phyloP scores from a whole-genome alignment of 352 stramenopile genomes.

The Phytopythium helicoides region DNA sequence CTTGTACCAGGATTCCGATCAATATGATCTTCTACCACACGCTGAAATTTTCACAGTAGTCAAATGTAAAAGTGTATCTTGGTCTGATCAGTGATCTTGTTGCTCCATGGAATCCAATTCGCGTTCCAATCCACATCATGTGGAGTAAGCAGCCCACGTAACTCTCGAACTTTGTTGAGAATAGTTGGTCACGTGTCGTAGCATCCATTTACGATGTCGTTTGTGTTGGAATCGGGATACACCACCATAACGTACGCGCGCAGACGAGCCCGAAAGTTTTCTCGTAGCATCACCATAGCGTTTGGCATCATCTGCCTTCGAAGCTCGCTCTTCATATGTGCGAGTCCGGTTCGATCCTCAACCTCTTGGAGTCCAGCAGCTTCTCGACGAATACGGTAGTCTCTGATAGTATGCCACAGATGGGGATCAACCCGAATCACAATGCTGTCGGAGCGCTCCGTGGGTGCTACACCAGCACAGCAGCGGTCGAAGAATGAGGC shows the following conservation, averaged over 20 bases:
- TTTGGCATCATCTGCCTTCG: constrained; percentile 8
- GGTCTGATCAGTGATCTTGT: constrained; percentile 6
- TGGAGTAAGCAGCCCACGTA: constrained; percentile 8
- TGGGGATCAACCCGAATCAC: constrained; percentile 5
- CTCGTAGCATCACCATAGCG: constrained; percentile 9
- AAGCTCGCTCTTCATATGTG: constrained; percentile 7
- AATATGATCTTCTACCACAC: constrained; percentile 8
- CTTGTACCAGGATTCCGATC: constrained; percentile 6
- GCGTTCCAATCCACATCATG: constrained; percentile 3
- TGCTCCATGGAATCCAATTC: constrained; percentile 7
- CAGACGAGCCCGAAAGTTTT: constrained; percentile 15
- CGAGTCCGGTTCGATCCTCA: no score
- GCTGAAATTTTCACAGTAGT: constrained; percentile 11
- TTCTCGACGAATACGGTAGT: constrained; percentile 8
- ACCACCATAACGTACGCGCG: constrained; percentile 6
- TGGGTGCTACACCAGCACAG: constrained; percentile 9
- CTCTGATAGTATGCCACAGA: constrained; percentile 7
- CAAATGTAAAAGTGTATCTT: constrained; percentile 7
- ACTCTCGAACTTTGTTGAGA: constrained; percentile 1
- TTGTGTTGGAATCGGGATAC: constrained; percentile 7
- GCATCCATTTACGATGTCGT: constrained; percentile 4
- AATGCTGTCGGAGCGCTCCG: constrained; percentile 5
- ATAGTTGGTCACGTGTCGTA: constrained; percentile 4
- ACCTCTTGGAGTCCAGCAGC: background rate
- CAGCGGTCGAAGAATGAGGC: constrained; percentile 12